Percentiles rank a stretch among this genome's conserved stretches.
Conservation (phyloP, 2,329 filamentous ascomycete species). For the Daldinia eschscholtzii region DNA sequence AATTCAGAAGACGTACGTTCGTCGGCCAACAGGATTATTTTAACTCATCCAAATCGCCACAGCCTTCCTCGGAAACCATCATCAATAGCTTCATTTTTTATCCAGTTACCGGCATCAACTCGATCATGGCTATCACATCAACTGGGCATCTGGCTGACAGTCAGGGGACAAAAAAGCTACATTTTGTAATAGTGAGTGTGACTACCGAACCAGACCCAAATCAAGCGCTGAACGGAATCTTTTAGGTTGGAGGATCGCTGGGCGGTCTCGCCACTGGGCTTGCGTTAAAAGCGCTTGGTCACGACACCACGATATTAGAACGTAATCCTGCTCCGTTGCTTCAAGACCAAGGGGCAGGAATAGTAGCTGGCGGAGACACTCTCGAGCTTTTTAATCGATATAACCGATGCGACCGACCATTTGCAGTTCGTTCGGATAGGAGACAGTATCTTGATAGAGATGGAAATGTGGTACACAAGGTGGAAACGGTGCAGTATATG, state of each 20-base stretch:
- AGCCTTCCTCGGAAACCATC: conserved; percentile 10
- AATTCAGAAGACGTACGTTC: conserved; percentile 36
- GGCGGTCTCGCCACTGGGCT: conserved; percentile 57
- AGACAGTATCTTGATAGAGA: conserved; percentile 54
- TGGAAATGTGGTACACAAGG: conserved; percentile 52
- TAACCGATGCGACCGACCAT: conserved; percentile 54
- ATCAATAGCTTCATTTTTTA: background rate
- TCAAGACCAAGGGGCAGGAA: conserved; percentile 62
- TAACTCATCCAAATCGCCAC: conserved; percentile 18
- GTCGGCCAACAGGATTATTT: conserved; percentile 27
- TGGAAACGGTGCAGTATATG: conserved; percentile 58
- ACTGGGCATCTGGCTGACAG: conserved; percentile 19
- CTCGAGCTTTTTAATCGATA: conserved; percentile 58
- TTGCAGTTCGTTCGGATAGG: conserved; percentile 50
- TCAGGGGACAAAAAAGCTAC: conserved; percentile 41
- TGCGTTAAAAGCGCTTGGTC: conserved; percentile 57
- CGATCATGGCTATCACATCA: conserved; percentile 33
- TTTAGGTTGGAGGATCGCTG: conserved; percentile 58
- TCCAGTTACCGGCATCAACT: background rate
- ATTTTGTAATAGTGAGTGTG: conserved; percentile 48
- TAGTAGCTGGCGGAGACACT: conserved; percentile 60
- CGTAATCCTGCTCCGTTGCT: conserved; percentile 58
- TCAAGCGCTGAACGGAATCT: conserved; percentile 6
- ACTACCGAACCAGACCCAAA: background rate
- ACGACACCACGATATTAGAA: conserved; percentile 60